Percentiles rank a stretch among this genome's conserved stretches.
These are phyloP conservation scores for Cordia subcordata DNA, from an alignment of 257 asterid genomes.

Conservation along the genomic window DNA sequence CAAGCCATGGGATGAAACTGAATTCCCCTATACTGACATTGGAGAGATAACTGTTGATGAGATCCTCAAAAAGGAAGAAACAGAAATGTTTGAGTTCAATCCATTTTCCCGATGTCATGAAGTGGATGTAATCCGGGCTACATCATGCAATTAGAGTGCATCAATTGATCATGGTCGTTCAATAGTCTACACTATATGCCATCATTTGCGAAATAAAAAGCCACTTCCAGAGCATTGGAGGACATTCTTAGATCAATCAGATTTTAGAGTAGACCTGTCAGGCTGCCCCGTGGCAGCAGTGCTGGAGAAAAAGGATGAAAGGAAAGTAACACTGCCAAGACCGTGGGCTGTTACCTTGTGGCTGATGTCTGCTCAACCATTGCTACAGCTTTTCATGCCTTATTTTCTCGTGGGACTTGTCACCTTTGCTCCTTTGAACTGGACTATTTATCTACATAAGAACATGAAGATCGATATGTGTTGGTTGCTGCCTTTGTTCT, in stretches of 20 bases:
- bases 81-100: slow-evolving; percentile 53
- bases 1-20: slow-evolving; percentile 53
- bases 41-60: slow-evolving; percentile 43
- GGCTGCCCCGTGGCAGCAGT: slow-evolving; percentile 50
- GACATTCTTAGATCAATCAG: slow-evolving; percentile 43
- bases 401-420: slow-evolving; percentile 46
- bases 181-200: slow-evolving; percentile 53
- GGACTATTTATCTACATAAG: slow-evolving; percentile 22
- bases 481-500: slow-evolving; percentile 47
- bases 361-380: slow-evolving; percentile 47
- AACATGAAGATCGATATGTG: slow-evolving; percentile 14
- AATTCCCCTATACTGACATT: slow-evolving; percentile 42
- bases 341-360: slow-evolving; percentile 50
- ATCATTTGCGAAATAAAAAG: slow-evolving; percentile 45
- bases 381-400: slow-evolving; percentile 53
- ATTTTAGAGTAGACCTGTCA: slow-evolving; percentile 45
- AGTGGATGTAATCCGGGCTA: slow-evolving; percentile 53
- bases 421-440: slow-evolving; percentile 33
- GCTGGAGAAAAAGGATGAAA: slow-evolving; percentile 6
- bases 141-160: slow-evolving; percentile 55
- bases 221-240: slow-evolving; percentile 59
- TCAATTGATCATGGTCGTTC: slow-evolving; percentile 68
- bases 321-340: slow-evolving; percentile 47
- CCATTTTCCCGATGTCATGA: slow-evolving; percentile 44
- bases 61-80: slow-evolving; percentile 36